phyloP scores from a whole-genome alignment of 768 basidiomycete species.

The Asterophora parasitica region DNA sequence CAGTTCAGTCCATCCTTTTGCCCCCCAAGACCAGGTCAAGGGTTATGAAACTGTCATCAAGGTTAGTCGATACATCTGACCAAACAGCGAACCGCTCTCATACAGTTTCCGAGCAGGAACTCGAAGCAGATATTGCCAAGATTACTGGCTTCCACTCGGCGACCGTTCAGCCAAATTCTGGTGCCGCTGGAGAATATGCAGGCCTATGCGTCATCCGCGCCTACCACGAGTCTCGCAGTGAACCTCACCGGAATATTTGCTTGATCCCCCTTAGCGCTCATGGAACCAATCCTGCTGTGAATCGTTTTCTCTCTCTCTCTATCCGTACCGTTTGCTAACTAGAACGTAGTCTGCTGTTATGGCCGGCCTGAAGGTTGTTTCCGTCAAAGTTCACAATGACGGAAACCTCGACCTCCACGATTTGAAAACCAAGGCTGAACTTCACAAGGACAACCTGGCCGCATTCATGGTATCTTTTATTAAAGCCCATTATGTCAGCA shows the following conservation, averaged over 20 bases:
- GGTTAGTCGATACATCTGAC: conserved; percentile 29
- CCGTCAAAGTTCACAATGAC: conserved; percentile 85
- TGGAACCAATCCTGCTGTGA: conserved; percentile 95
- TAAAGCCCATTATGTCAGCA: not conserved
- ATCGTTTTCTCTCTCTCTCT: conserved; percentile 22
- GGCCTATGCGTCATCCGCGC: conserved; percentile 94
- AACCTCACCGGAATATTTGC: conserved; percentile 84
- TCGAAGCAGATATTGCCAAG: conserved; percentile 85
- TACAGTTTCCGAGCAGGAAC: conserved; percentile 54
- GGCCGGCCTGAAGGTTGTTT: conserved; percentile 94
- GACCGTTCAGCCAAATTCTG: conserved; percentile 98
- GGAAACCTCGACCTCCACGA: conserved; percentile 90
- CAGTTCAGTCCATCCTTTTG: conserved; percentile 87
- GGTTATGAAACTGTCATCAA: conserved; percentile 84
- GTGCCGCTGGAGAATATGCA: conserved; percentile 95
- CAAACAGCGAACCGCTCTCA: not conserved
- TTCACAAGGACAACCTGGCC: conserved; percentile 87
- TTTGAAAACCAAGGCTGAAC: conserved; percentile 79
- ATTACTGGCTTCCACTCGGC: conserved; percentile 97
- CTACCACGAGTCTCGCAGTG: conserved; percentile 86
- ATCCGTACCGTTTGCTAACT: conserved; percentile 12
- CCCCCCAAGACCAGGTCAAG: conserved; percentile 80
- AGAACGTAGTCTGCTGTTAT: conserved; percentile 81
- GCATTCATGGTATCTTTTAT: conserved; percentile 78
- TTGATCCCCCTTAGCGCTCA: conserved; percentile 95